Percentiles rank a stretch among this genome's conserved stretches.
Conservation (phyloP, 805 yeast species). For the Starmera amethionina region DNA sequence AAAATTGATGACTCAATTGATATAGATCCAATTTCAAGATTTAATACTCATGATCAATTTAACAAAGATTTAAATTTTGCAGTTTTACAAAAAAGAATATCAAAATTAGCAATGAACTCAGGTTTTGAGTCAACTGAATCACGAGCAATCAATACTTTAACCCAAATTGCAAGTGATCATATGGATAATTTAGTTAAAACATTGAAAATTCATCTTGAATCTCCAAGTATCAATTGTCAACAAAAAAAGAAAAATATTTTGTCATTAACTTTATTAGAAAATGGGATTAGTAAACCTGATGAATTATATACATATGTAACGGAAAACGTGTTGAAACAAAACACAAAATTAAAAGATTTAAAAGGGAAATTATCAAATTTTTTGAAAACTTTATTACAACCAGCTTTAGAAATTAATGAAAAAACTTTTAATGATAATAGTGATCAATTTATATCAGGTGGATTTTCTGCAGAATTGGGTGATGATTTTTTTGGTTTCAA, state of each 20-base stretch:
- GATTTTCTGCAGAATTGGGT: slow-evolving; percentile 85
- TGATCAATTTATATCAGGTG: slow-evolving; percentile 92
- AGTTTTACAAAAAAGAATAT: slow-evolving; percentile 57
- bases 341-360: slow-evolving; percentile 58
- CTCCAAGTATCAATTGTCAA: slow-evolving; percentile 29
- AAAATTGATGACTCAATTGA: slow-evolving; percentile 52
- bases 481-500: slow-evolving; percentile 97
- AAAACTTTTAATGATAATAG: slow-evolving; percentile 79
- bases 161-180: slow-evolving; percentile 79
- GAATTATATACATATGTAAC: slow-evolving; percentile 63
- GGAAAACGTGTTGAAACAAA: slow-evolving; percentile 63
- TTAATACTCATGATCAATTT: slow-evolving; percentile 57
- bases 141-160: slow-evolving; percentile 64
- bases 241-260: slow-evolving; percentile 37
- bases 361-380: slow-evolving; percentile 57
- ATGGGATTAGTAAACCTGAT: slow-evolving; percentile 78
- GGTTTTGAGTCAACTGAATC: slow-evolving; percentile 85
- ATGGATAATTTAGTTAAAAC: slow-evolving; percentile 65
- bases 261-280: slow-evolving; percentile 60
- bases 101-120: slow-evolving; percentile 79
- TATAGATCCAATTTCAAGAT: slow-evolving; percentile 72
- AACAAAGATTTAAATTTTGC: slow-evolving; percentile 53
- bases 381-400: slow-evolving; percentile 74
- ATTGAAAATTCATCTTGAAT: slow-evolving; percentile 61
- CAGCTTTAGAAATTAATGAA: slow-evolving; percentile 65